Percentiles rank a stretch among this genome's conserved stretches.
These are phyloP conservation scores for Rhizophlyctis rosea DNA, from an alignment of 192 early-diverging fungal species.

Conservation along the genomic window DNA sequence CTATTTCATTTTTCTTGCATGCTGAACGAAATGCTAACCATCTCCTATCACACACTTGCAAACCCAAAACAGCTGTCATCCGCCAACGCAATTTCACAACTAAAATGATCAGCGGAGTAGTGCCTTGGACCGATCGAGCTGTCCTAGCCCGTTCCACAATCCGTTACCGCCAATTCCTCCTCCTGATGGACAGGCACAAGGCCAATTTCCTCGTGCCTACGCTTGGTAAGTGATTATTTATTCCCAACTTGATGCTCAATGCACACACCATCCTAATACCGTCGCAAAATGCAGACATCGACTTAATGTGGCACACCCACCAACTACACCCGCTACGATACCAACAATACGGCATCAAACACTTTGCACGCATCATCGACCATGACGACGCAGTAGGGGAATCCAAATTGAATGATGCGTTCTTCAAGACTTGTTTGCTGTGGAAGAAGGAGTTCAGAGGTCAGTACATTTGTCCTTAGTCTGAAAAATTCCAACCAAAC, in stretches of 20 bases:
- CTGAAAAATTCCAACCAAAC: constrained; percentile 6
- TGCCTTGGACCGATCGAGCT: constrained; percentile 28
- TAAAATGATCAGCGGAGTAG: constrained; percentile 43
- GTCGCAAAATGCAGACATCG: constrained; percentile 45
- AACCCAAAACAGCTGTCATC: constrained; percentile 43
- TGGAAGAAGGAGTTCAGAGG: constrained; percentile 48
- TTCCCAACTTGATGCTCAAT: too few relatives aligned
- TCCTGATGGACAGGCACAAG: constrained; percentile 37
- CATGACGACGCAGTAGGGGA: constrained; percentile 59
- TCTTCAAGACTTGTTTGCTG: constrained; percentile 38
- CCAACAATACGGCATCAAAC: constrained; percentile 44
- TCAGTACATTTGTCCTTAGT: constrained; percentile 12
- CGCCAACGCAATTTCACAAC: constrained; percentile 51
- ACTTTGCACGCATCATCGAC: constrained; percentile 52
- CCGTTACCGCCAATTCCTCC: constrained; percentile 48
- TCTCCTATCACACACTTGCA: too few relatives aligned
- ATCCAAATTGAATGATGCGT: constrained; percentile 36
- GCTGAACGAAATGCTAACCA: too few relatives aligned
- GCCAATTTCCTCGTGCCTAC: constrained; percentile 52
- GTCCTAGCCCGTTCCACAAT: constrained; percentile 29
- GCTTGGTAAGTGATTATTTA: constrained; percentile 27
- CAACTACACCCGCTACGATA: constrained; percentile 55
- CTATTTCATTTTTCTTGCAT: too few relatives aligned
- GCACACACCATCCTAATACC: constrained; percentile 4
- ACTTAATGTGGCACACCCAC: constrained; percentile 70